Percentiles rank a stretch among this genome's conserved stretches.
These are phyloP conservation scores for Melampsora americana DNA, from an alignment of 1,284 basidiomycete species.

Conservation along the genomic window DNA sequence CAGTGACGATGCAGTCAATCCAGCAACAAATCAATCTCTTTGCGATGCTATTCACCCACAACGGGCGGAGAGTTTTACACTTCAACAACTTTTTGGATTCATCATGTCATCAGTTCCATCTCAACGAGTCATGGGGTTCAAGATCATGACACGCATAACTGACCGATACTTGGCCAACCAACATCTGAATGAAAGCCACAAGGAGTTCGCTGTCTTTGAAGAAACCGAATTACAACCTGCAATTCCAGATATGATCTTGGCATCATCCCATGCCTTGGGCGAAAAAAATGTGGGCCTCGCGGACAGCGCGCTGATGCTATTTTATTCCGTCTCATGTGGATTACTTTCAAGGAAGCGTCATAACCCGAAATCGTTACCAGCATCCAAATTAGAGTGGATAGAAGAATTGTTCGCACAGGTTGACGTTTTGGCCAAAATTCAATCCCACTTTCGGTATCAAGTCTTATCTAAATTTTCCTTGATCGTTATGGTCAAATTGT, in stretches of 20 bases:
- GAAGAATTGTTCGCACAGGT: conserved; percentile 29
- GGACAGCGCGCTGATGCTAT: conserved; percentile 21
- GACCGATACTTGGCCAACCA: conserved; percentile 24
- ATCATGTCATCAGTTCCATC: conserved; percentile 40
- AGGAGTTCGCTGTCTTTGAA: neutral
- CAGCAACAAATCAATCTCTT: neutral
- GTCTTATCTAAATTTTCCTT: conserved; percentile 23
- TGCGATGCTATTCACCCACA: conserved; percentile 20
- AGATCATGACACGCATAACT: conserved; percentile 35
- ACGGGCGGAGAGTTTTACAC: conserved; percentile 20
- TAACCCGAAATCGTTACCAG: conserved; percentile 11
- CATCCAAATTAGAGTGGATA: conserved; percentile 32
- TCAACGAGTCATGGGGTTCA: conserved; percentile 38
- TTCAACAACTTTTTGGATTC: conserved; percentile 28
- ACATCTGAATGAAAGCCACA: neutral
- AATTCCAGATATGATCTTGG: conserved; percentile 28
- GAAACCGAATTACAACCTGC: conserved; percentile 8
- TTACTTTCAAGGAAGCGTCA: neutral
- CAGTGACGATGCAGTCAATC: neutral
- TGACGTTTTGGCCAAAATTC: conserved; percentile 18
- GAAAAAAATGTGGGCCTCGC: conserved; percentile 38
- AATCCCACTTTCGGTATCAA: conserved; percentile 32
- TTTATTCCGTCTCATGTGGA: conserved; percentile 14
- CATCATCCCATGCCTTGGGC: conserved; percentile 24
- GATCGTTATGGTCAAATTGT: conserved; percentile 18